Conservation (phyloP, 1,284 basidiomycete genomes). For the Marasmius oreades region DNA sequence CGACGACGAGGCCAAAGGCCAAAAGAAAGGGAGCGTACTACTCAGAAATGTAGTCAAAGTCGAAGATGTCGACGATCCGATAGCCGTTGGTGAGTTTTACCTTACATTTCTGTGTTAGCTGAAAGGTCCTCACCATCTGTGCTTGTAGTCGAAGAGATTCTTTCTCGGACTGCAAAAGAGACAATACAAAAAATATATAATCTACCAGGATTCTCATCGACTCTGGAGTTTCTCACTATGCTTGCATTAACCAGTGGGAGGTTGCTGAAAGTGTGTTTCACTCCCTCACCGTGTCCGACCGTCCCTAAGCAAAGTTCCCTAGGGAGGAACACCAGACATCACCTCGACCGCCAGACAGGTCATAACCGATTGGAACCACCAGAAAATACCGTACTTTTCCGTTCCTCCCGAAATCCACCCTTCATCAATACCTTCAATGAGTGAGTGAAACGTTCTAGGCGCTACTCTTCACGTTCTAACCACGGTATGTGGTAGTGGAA, state of each 20-base stretch:
- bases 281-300: background rate
- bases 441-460: conserved; percentile 23
- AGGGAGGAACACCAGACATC: conserved; percentile 92
- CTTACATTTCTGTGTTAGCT: background rate
- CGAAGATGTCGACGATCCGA: conserved; percentile 89
- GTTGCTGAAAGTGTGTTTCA: conserved; percentile 67
- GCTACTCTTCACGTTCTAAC: background rate
- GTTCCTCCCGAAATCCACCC: conserved; percentile 76
- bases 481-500: conserved; percentile 1
- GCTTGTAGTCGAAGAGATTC: conserved; percentile 76
- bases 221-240: conserved; percentile 89
- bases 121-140: conserved; percentile 8
- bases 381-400: conserved; percentile 91
- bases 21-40: conserved; percentile 65
- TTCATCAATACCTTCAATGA: conserved; percentile 62
- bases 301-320: background rate
- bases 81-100: conserved; percentile 68
- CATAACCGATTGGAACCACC: conserved; percentile 95
- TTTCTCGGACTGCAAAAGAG: conserved; percentile 63
- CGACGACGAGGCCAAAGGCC: conserved; percentile 44
- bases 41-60: conserved; percentile 93
- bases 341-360: conserved; percentile 81
- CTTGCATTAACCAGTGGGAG: conserved; percentile 84
- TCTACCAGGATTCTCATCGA: conserved; percentile 69
- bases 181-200: conserved; percentile 83